These are phyloP conservation scores for Naganishia sp. DNA, from an alignment of 1,284 basidiomycete genomes.

Conservation along the genomic window DNA sequence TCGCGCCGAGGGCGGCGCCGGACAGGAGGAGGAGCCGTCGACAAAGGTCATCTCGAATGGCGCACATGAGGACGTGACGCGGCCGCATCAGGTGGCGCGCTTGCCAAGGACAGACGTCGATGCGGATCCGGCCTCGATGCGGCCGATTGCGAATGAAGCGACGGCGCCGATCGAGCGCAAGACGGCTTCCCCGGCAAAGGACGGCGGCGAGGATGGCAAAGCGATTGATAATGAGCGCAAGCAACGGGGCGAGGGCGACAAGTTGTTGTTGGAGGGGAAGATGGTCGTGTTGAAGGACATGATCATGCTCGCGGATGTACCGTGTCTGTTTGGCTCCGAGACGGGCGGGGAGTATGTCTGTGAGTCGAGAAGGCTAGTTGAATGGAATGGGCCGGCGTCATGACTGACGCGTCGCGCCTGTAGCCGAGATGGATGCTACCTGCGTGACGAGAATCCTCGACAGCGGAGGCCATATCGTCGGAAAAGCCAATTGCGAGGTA, in stretches of 20 bases:
- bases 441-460: constrained; percentile 57
- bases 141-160: constrained; percentile 15
- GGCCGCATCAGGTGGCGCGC: constrained; percentile 11
- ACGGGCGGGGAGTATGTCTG: constrained; percentile 28
- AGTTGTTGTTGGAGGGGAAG: constrained; percentile 37
- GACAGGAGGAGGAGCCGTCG: background rate
- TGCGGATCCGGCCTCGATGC: constrained; percentile 16
- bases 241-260: constrained; percentile 15
- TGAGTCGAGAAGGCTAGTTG: background rate
- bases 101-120: constrained; percentile 16
- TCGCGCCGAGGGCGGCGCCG: constrained; percentile 1
- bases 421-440: constrained; percentile 54
- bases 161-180: constrained; percentile 16
- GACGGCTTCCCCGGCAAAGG: background rate
- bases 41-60: constrained; percentile 12
- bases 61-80: constrained; percentile 8
- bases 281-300: constrained; percentile 42
- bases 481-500: constrained; percentile 56
- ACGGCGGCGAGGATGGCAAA: constrained; percentile 25
- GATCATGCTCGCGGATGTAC: constrained; percentile 36
- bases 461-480: constrained; percentile 55
- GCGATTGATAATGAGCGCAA: constrained; percentile 28
- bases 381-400: too few relatives aligned
- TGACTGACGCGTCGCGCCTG: background rate
- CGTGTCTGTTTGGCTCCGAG: constrained; percentile 35